phyloP scores from a whole-genome alignment of 2,329 filamentous ascomycete species.

The Fusarium chlamydosporum region DNA sequence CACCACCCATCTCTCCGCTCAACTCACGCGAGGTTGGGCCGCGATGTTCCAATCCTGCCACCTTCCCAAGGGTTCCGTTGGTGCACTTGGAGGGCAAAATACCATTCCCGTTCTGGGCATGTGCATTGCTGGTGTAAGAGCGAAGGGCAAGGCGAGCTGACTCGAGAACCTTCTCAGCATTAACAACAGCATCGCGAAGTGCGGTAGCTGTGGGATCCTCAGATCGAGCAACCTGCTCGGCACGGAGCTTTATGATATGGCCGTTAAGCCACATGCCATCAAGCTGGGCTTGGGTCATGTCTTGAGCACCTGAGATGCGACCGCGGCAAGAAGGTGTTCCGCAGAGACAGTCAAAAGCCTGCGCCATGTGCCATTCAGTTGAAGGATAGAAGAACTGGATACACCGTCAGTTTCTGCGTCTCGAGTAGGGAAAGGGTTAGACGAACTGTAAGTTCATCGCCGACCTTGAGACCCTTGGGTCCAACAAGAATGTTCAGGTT shows the following conservation, averaged over 20 bases:
- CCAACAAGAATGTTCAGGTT: constrained; percentile 71
- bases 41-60: constrained; percentile 53
- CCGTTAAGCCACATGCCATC: constrained; percentile 72
- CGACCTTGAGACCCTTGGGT: constrained; percentile 66
- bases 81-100: constrained; percentile 27
- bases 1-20: constrained; percentile 73
- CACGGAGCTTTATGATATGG: constrained; percentile 70
- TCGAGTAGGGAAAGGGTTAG: neutral
- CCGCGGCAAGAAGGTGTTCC: constrained; percentile 70
- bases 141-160: constrained; percentile 61
- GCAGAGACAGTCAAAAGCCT: constrained; percentile 78
- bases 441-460: constrained; percentile 70
- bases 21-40: constrained; percentile 68
- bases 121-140: constrained; percentile 52
- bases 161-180: constrained; percentile 64
- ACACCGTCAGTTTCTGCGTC: constrained; percentile 7
- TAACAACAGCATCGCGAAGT: constrained; percentile 60
- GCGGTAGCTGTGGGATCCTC: constrained; percentile 60
- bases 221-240: constrained; percentile 55
- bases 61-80: constrained; percentile 49
- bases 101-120: constrained; percentile 38
- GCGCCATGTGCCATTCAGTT: constrained; percentile 81
- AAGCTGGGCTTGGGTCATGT: constrained; percentile 69
- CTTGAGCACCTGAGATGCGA: constrained; percentile 72
- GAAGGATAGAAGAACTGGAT: constrained; percentile 79